Percentiles rank a stretch among this genome's conserved stretches.
phyloP scores from a whole-genome alignment of 148 eudicot species.

The Vaccinium vitisidaea region DNA sequence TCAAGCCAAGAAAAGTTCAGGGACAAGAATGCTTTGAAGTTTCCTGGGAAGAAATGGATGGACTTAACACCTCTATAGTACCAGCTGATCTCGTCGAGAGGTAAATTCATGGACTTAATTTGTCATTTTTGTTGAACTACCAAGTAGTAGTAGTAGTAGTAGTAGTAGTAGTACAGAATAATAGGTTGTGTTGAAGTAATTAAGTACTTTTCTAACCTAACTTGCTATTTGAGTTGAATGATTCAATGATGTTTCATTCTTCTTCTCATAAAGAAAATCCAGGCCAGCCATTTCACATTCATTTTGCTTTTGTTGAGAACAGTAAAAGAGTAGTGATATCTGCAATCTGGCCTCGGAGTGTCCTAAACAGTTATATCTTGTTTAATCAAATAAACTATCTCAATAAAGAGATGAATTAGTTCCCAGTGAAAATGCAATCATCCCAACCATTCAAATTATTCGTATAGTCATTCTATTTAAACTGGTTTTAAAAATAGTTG shows the following conservation, averaged over 20 bases:
- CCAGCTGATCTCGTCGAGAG: conserved; percentile 81
- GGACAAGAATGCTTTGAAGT: conserved; percentile 82
- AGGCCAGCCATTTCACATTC: background rate
- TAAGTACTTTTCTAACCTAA: background rate
- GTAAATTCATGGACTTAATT: conserved; percentile 23
- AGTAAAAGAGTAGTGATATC: background rate
- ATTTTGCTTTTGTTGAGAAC: conserved; percentile 7
- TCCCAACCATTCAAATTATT: background rate
- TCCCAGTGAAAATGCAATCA: background rate
- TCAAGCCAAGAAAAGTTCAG: conserved; percentile 62
- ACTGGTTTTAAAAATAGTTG: background rate
- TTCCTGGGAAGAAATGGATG: conserved; percentile 72
- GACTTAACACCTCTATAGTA: conserved; percentile 58
- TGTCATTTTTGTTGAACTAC: background rate
- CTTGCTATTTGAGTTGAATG: conserved; percentile 2
- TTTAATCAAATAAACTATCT: background rate
- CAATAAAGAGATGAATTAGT: background rate
- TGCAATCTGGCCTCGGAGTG: background rate
- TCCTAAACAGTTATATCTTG: conserved; percentile 7
- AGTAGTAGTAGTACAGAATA: background rate
- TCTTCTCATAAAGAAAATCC: background rate
- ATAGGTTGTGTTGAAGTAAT: background rate
- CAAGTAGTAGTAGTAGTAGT: background rate
- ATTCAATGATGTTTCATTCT: background rate
- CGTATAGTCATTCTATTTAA: no score